phyloP scores from a whole-genome alignment of 2,329 filamentous ascomycete genomes.

The Stenocarpella maydis region DNA sequence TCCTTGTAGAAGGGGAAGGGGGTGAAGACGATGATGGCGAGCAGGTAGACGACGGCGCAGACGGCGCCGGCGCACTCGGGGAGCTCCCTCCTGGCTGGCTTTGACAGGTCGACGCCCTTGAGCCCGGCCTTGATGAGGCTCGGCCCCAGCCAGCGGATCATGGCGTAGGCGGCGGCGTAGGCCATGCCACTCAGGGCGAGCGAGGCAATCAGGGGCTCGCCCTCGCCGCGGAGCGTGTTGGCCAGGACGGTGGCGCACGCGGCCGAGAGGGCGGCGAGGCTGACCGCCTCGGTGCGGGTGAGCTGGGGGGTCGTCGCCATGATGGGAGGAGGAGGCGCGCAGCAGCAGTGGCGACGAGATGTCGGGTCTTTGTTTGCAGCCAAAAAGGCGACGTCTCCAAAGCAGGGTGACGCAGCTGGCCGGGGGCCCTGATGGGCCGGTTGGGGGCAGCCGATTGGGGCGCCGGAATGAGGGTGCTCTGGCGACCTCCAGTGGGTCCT shows the following conservation, averaged over 20 bases:
- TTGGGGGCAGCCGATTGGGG: slow-evolving; percentile 29
- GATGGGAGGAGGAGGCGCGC: too few species aligned
- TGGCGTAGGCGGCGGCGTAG: slow-evolving; percentile 81
- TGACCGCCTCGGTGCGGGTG: slow-evolving; percentile 60
- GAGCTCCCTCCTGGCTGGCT: slow-evolving; percentile 72
- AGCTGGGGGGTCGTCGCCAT: slow-evolving; percentile 45
- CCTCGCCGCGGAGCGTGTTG: slow-evolving; percentile 85
- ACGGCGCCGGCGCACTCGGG: slow-evolving; percentile 97
- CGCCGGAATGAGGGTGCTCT: slow-evolving; percentile 23
- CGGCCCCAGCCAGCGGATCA: slow-evolving; percentile 93
- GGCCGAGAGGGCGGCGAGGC: slow-evolving; percentile 69
- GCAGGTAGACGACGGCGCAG: slow-evolving; percentile 89
- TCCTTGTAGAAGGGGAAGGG: slow-evolving; percentile 99
- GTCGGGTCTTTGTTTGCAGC: background rate
- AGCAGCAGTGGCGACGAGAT: background rate
- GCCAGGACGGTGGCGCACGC: slow-evolving; percentile 77
- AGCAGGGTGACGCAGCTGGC: slow-evolving; percentile 25
- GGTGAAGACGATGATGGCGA: slow-evolving; percentile 89
- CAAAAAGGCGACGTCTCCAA: slow-evolving; percentile 31
- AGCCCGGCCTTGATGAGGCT: slow-evolving; percentile 89
- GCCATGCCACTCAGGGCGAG: slow-evolving; percentile 86
- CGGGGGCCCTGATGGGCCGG: slow-evolving; percentile 4
- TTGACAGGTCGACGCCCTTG: slow-evolving; percentile 89
- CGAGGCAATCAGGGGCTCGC: slow-evolving; percentile 88
- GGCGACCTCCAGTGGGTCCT: slow-evolving; percentile 31